phyloP scores from a whole-genome alignment of 352 stramenopile species.

The Phytophthora megakarya region DNA sequence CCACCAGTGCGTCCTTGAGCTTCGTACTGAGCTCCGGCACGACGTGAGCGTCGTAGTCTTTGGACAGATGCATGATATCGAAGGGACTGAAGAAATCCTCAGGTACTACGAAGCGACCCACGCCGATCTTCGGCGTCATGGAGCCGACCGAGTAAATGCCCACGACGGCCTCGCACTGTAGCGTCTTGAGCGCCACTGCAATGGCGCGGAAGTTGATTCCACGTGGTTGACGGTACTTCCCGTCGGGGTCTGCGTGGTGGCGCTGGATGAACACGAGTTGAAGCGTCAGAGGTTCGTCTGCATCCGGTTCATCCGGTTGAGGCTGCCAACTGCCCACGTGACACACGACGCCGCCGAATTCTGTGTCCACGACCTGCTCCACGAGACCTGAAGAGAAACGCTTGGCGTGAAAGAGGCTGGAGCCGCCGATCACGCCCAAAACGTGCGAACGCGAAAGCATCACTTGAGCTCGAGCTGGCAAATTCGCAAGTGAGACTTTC shows the following conservation, averaged over 20 bases:
- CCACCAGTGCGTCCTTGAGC: slow-evolving; percentile 56
- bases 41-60: slow-evolving; percentile 84
- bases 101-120: slow-evolving; percentile 65
- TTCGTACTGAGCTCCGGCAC: slow-evolving; percentile 64
- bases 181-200: slow-evolving; percentile 61
- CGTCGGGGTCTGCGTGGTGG: slow-evolving; percentile 75
- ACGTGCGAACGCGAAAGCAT: slow-evolving; percentile 39
- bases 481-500: slow-evolving; percentile 9
- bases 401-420: slow-evolving; percentile 84
- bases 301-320: background rate
- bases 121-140: slow-evolving; percentile 51
- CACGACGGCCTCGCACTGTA: slow-evolving; percentile 68
- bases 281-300: slow-evolving; percentile 15
- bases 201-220: slow-evolving; percentile 90
- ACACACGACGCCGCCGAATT: slow-evolving; percentile 67
- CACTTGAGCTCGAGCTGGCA: background rate
- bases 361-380: slow-evolving; percentile 65
- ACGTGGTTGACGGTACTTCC: slow-evolving; percentile 80
- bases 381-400: slow-evolving; percentile 57
- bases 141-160: slow-evolving; percentile 90
- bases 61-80: slow-evolving; percentile 83
- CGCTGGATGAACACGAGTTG: slow-evolving; percentile 88
- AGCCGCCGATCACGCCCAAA: slow-evolving; percentile 87
- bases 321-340: slow-evolving; percentile 59
- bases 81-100: slow-evolving; percentile 92